Conservation (phyloP, 805 yeast genomes). For the Cyberlindnera mycetangii region DNA sequence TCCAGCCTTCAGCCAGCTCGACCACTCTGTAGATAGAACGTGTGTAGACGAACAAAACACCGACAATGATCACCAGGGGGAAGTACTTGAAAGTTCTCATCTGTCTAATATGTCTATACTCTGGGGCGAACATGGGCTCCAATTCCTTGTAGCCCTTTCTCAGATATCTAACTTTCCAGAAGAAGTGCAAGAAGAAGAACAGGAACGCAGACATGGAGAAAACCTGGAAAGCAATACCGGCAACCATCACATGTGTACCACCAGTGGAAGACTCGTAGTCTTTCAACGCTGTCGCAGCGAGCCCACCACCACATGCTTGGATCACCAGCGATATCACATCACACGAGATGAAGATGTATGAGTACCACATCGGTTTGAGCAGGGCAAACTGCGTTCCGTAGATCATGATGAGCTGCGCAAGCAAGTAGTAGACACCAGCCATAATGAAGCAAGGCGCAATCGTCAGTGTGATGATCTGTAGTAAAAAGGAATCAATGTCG, state of each 20-base stretch:
- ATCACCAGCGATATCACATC: conserved; percentile 62
- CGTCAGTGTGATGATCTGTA: conserved; percentile 67
- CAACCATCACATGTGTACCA: conserved; percentile 69
- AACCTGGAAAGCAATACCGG: conserved; percentile 76
- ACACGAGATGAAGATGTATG: conserved; percentile 62
- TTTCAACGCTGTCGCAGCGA: conserved; percentile 49
- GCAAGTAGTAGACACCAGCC: conserved; percentile 75
- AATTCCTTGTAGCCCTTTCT: conserved; percentile 5
- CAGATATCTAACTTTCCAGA: conserved; percentile 31
- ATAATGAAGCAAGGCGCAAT: conserved; percentile 79
- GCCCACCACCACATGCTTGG: conserved; percentile 78
- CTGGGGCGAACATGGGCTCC: conserved; percentile 6
- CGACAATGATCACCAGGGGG: conserved; percentile 42
- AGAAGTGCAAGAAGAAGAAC: conserved; percentile 45
- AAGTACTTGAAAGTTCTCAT: conserved; percentile 25
- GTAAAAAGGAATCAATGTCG: conserved; percentile 43
- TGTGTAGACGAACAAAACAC: conserved; percentile 53
- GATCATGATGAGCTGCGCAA: conserved; percentile 64
- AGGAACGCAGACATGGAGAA: conserved; percentile 60
- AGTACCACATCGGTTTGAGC: conserved; percentile 54
- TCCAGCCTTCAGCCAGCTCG: conserved; percentile 74
- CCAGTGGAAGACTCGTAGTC: conserved; percentile 28
- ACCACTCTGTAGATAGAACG: conserved; percentile 73
- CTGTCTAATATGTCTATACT: conserved; percentile 7
- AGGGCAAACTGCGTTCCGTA: conserved; percentile 54